Evolutionary conservation across 1,284 basidiomycete genomes (phyloP), one percentile per base, ranked within the genome.

Genomic region (Cryptococcus sp.): DNA sequence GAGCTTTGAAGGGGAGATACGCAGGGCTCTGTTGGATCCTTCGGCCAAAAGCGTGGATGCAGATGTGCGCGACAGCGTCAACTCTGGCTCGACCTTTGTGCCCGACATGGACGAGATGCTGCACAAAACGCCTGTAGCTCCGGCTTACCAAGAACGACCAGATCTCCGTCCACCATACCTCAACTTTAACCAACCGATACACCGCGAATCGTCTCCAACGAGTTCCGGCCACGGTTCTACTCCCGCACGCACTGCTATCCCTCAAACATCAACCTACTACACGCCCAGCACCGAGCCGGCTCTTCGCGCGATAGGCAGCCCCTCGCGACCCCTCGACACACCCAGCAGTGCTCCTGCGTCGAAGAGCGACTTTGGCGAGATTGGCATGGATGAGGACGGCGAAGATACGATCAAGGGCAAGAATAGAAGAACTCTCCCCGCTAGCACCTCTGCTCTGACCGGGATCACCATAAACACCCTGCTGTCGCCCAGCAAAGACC

Each of bases 381-480:
- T 37, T 39, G 37, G 50, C 13, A 57, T 51, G 22, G 50, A 57
- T 5, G 62, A 61, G 15, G 58, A 53, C 41, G 63, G 55, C 4
- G 57, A 66, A 13, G 62, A 54, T 13, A 68, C 65, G 20, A 19
- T 68, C 25, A 65, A 59, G 49, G 63, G 59, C 11, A 58, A 55
- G 48, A 57, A 62, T 17, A 57, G 69, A 53, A 50, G 43, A 47
- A 70, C 65, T 4, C 44, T 71, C 40, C 66, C 69, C n/a, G 59
- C 67, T 23, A 20, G 52, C 7, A 25, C 57, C 3, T 57, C 55
- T 8, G 48, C 49, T 11, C 47, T 50, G 6, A 58, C 47, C 44
- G 54, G 40, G 6, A 37, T 50, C 17, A 47, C 55, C 22, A 54
- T 58, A n/a, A 62, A 67, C 13, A 22, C 53, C 15, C 43, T 62